A percentile compares a stretch with the other conserved stretches of the same genome.
Conservation (phyloP, 441 rosid species). For the Eruca vesicaria region DNA sequence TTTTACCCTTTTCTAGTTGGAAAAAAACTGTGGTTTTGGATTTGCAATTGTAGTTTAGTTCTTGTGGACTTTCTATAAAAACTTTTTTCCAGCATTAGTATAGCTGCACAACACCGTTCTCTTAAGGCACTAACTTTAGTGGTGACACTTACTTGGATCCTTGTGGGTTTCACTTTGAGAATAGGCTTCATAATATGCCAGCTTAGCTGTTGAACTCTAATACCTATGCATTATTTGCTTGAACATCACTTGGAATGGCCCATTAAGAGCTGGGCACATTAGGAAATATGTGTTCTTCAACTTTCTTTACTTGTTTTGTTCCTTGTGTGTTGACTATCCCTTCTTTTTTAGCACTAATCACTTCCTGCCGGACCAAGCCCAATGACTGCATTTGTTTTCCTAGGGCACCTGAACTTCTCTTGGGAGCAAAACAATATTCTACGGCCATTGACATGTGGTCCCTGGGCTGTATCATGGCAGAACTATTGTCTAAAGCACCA, state of each 20-base stretch:
- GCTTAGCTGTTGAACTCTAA: background rate
- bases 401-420: conserved; percentile 99
- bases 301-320: conserved; percentile 13
- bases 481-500: conserved; percentile 80
- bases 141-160: background rate
- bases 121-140: too few relatives aligned
- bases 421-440: conserved; percentile 93
- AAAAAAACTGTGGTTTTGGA: background rate
- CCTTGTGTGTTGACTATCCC: conserved; percentile 14
- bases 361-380: conserved; percentile 18
- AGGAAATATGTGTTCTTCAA: background rate
- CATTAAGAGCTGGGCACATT: background rate
- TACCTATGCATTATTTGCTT: background rate
- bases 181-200: background rate
- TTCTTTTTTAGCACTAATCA: conserved; percentile 25
- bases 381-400: conserved; percentile 35
- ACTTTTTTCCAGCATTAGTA: conserved; percentile 8
- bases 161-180: background rate
- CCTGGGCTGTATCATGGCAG: conserved; percentile 98
- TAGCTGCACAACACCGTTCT: background rate
- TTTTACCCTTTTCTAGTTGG: conserved; percentile 1
- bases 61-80: background rate
- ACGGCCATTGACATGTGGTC: conserved; percentile 99
- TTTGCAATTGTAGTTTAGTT: background rate
- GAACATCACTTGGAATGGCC: background rate